Evolutionary conservation across 257 asterid species (phyloP).

Genomic region (Fraxinus cuspidata): DNA sequence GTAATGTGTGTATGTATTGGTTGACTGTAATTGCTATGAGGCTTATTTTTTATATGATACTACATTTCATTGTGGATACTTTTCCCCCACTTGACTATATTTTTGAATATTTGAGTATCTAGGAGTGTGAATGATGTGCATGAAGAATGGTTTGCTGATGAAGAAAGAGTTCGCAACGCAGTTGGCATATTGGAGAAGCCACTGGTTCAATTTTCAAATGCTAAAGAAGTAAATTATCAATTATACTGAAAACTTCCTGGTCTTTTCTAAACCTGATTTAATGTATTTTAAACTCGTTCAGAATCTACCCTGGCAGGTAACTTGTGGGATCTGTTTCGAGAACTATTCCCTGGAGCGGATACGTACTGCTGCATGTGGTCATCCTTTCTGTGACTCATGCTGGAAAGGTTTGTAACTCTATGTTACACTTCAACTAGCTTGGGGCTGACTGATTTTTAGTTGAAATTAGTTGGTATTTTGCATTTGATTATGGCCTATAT

Average conservation of each 20-base stretch:
- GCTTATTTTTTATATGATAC: background rate
- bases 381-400: slow-evolving; percentile 33
- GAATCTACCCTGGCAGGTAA: background rate
- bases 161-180: slow-evolving; percentile 21
- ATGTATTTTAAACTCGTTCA: background rate
- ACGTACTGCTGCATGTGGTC: slow-evolving; percentile 28
- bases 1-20: background rate
- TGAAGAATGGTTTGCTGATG: slow-evolving; percentile 52
- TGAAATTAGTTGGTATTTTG: background rate
- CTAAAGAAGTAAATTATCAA: background rate
- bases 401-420: slow-evolving; percentile 19
- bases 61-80: background rate
- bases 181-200: slow-evolving; percentile 21
- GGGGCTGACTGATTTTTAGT: background rate
- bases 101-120: background rate
- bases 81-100: background rate
- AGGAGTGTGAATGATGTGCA: slow-evolving; percentile 37
- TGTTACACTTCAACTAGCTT: background rate
- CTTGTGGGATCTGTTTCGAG: slow-evolving; percentile 33
- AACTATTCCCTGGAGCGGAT: background rate
- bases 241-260: background rate
- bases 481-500: background rate
- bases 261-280: background rate
- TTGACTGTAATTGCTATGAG: background rate
- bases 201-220: background rate